Evolutionary conservation across 2,329 filamentous ascomycete species (phyloP).

Genomic region (Tympanopsis confertula): DNA sequence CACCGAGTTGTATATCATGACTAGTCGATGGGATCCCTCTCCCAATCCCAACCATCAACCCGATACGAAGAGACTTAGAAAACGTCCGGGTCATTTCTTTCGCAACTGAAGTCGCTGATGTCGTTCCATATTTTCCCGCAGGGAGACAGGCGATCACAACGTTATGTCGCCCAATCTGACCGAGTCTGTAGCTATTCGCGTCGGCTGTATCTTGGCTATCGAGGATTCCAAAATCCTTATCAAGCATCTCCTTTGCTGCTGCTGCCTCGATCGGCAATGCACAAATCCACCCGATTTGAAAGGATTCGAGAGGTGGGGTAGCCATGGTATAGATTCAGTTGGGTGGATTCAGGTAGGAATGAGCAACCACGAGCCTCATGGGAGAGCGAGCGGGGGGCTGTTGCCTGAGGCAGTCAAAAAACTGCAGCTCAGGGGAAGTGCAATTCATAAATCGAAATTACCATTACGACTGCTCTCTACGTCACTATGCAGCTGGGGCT

Average conservation of each 20-base stretch:
- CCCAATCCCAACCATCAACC: neutral
- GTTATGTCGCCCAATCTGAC: neutral
- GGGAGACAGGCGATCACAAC: conserved; percentile 1
- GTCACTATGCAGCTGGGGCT: too few species aligned
- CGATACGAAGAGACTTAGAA: neutral
- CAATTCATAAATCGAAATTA: too few species aligned
- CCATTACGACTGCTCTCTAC: too few species aligned
- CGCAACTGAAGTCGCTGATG: neutral
- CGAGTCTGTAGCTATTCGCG: neutral
- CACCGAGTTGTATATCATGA: conserved; percentile 1
- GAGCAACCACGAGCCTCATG: too few species aligned
- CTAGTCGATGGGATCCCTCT: neutral
- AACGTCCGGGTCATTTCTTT: neutral
- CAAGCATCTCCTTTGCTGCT: conserved; percentile 1
- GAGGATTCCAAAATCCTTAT: conserved; percentile 1
- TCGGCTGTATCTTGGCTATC: neutral
- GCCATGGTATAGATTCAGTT: too few species aligned
- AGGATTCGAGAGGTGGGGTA: neutral
- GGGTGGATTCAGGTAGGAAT: too few species aligned
- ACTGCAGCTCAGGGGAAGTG: too few species aligned
- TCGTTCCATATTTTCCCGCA: neutral
- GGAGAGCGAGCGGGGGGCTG: too few species aligned
- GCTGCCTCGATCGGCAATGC: neutral
- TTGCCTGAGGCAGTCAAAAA: too few species aligned
- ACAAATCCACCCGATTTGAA: conserved; percentile 1